Evolutionary conservation across 2,329 filamentous ascomycete species (phyloP).

Genomic region (Phialocephala subalpina): DNA sequence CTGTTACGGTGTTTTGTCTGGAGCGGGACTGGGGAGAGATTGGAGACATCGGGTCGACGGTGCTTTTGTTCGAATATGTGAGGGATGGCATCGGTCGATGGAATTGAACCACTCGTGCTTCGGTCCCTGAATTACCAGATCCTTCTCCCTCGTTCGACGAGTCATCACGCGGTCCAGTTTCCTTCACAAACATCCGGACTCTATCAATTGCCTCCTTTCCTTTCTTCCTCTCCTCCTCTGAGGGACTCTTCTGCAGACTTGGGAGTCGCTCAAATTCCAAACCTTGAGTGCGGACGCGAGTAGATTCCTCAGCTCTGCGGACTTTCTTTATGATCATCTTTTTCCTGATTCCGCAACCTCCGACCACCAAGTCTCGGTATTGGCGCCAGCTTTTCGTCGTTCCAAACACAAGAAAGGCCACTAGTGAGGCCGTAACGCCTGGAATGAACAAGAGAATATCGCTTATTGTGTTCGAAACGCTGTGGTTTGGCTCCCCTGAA

Average conservation of each 20-base stretch:
- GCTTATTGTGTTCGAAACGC: constrained; percentile 39
- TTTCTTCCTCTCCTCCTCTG: constrained; percentile 21
- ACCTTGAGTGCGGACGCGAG: constrained; percentile 8
- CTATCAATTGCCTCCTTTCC: constrained; percentile 22
- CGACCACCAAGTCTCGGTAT: constrained; percentile 38
- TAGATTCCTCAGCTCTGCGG: constrained; percentile 19
- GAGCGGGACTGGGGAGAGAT: not conserved
- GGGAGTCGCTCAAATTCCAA: constrained; percentile 31
- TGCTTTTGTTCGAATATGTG: not conserved
- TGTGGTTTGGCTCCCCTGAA: constrained; percentile 46
- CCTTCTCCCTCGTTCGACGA: constrained; percentile 5
- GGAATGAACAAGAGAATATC: constrained; percentile 49
- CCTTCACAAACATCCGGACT: constrained; percentile 28
- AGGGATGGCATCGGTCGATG: constrained; percentile 15
- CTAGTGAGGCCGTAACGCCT: constrained; percentile 47
- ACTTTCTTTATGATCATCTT: constrained; percentile 19
- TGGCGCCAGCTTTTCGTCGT: constrained; percentile 48
- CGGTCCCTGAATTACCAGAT: constrained; percentile 1
- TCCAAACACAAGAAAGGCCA: constrained; percentile 51
- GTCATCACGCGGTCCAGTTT: constrained; percentile 7
- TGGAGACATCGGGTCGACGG: not conserved
- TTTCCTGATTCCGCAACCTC: constrained; percentile 29
- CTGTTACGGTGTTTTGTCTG: not conserved
- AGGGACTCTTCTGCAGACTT: constrained; percentile 22
- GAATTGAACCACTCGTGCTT: constrained; percentile 18